Evolutionary conservation across 2,329 filamentous ascomycete species (phyloP).

Genomic region (Chaetomiaceae sp.): DNA sequence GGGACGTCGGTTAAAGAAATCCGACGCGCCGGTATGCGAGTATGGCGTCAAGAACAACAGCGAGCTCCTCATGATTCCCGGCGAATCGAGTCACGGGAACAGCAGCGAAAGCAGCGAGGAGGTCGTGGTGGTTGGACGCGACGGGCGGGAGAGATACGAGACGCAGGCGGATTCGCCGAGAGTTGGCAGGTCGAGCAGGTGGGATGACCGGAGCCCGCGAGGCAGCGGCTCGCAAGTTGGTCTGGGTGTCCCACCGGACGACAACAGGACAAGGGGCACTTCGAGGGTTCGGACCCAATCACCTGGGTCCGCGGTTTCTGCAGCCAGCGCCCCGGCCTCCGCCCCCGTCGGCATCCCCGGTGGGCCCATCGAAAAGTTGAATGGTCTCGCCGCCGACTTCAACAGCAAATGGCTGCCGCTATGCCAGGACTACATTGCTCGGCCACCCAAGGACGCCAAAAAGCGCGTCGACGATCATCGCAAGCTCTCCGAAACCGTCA

Average conservation of each 20-base stretch:
- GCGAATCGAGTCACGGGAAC: slow-evolving; percentile 35
- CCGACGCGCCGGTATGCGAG: slow-evolving; percentile 50
- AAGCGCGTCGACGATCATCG: slow-evolving; percentile 72
- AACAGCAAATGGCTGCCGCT: slow-evolving; percentile 60
- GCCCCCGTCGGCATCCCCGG: slow-evolving; percentile 37
- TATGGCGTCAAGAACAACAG: slow-evolving; percentile 60
- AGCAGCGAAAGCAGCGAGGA: slow-evolving; percentile 40
- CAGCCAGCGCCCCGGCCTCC: slow-evolving; percentile 30
- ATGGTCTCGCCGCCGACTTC: slow-evolving; percentile 62
- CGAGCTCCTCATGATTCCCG: slow-evolving; percentile 56
- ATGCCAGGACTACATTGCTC: slow-evolving; percentile 56
- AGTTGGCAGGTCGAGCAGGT: slow-evolving; percentile 5
- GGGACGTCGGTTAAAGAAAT: slow-evolving; percentile 65
- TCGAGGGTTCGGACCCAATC: slow-evolving; percentile 30
- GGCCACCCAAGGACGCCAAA: slow-evolving; percentile 61
- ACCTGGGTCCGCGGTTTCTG: slow-evolving; percentile 30
- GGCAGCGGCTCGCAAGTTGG: slow-evolving; percentile 42
- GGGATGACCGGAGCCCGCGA: slow-evolving; percentile 35
- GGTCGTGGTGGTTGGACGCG: slow-evolving; percentile 36
- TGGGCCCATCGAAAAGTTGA: slow-evolving; percentile 57
- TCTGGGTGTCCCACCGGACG: slow-evolving; percentile 35
- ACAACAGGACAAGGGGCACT: slow-evolving; percentile 32
- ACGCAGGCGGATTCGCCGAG: slow-evolving; percentile 2
- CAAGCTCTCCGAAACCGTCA: slow-evolving; percentile 68
- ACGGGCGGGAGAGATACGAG: slow-evolving; percentile 38